A percentile compares a stretch with the other conserved stretches of the same genome.
phyloP scores from a whole-genome alignment of 352 stramenopile species.

The Phytopythium chamaehyphon region DNA sequence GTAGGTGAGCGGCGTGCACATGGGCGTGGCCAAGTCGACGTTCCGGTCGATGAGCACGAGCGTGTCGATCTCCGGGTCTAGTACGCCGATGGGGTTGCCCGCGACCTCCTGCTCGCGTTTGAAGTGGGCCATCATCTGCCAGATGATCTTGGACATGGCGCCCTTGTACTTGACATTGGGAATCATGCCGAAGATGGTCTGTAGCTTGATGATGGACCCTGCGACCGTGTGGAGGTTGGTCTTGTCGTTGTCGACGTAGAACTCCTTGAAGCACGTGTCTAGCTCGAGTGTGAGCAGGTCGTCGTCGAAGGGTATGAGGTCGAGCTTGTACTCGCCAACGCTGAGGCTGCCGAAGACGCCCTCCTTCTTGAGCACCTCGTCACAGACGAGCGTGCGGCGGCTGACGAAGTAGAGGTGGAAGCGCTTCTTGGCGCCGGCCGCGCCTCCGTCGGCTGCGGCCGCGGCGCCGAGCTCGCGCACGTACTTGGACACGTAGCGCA shows the following conservation, averaged over 20 bases:
- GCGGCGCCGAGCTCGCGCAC: conserved; percentile 48
- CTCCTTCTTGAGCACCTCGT: conserved; percentile 91
- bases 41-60: conserved; percentile 94
- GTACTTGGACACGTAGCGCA: conserved; percentile 82
- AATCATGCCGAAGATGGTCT: conserved; percentile 92
- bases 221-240: conserved; percentile 85
- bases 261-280: conserved; percentile 78
- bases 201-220: conserved; percentile 90
- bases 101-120: conserved; percentile 89
- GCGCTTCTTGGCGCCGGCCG: conserved; percentile 48
- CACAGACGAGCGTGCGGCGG: conserved; percentile 87
- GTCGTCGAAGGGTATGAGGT: conserved; percentile 95
- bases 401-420: conserved; percentile 90
- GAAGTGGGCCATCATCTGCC: conserved; percentile 90
- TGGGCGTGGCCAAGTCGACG: conserved; percentile 94
- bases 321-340: conserved; percentile 89
- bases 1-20: conserved; percentile 96
- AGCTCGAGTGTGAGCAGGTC: conserved; percentile 94
- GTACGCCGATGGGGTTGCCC: conserved; percentile 65
- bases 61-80: conserved; percentile 91
- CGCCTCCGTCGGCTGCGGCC: conserved; percentile 23
- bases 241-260: conserved; percentile 89
- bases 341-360: conserved; percentile 83
- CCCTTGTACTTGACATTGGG: conserved; percentile 94
- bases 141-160: conserved; percentile 86